phyloP scores from a whole-genome alignment of 306 rosid genomes.

The Vachellia collinsii region DNA sequence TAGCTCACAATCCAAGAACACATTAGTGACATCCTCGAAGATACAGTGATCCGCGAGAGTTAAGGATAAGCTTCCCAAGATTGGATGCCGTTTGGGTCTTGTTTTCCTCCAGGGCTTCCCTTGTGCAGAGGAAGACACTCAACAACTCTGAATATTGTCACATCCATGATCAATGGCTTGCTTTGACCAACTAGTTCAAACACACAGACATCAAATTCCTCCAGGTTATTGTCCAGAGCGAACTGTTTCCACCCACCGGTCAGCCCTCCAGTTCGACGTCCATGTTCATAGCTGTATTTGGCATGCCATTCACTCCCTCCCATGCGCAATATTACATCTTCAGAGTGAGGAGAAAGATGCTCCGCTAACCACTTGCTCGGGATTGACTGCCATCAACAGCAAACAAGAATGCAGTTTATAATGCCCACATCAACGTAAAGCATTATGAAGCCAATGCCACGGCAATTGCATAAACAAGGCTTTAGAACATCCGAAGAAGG shows the following conservation, averaged over 20 bases:
- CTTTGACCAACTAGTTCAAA: constrained; percentile 44
- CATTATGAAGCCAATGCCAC: neutral
- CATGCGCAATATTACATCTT: constrained; percentile 55
- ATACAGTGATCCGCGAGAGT: constrained; percentile 2
- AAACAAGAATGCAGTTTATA: neutral
- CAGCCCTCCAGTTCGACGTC: constrained; percentile 55
- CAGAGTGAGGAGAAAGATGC: constrained; percentile 38
- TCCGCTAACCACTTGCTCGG: constrained; percentile 49
- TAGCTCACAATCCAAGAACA: neutral
- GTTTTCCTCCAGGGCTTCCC: constrained; percentile 20
- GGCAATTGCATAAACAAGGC: neutral
- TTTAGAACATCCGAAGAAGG: constrained; percentile 11
- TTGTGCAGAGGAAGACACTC: constrained; percentile 40
- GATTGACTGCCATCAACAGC: constrained; percentile 45
- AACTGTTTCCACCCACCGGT: constrained; percentile 72
- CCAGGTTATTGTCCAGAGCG: constrained; percentile 62
- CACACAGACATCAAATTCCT: constrained; percentile 68
- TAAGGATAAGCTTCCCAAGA: neutral
- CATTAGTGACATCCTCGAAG: neutral
- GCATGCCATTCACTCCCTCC: constrained; percentile 50
- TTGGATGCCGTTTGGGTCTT: constrained; percentile 27
- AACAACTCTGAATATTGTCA: constrained; percentile 63
- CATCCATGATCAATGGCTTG: constrained; percentile 45
- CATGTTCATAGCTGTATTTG: constrained; percentile 38
- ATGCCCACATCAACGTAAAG: neutral